Conservation (phyloP, 139 green algal species). For the Haematococcus lacustris region DNA sequence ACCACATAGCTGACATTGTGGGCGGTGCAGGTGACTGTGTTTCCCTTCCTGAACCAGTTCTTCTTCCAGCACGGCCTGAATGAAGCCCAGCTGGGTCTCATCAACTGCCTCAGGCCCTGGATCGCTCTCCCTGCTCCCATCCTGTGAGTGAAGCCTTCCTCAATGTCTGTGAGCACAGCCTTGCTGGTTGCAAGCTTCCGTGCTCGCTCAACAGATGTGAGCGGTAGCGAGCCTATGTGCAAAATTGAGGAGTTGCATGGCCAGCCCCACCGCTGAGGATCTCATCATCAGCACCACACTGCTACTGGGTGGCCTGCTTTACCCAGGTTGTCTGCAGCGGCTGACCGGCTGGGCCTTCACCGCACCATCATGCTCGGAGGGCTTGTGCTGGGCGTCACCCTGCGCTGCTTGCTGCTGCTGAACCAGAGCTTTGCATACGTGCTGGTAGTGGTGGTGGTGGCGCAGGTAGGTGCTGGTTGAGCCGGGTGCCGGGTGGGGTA, state of each 20-base stretch:
- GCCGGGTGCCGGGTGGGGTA: background rate
- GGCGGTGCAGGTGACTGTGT: background rate
- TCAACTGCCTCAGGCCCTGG: background rate
- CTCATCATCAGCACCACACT: background rate
- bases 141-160: background rate
- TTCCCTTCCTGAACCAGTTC: conserved; percentile 3
- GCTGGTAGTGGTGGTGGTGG: background rate
- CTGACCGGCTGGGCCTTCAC: background rate
- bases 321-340: background rate
- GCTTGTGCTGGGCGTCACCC: background rate
- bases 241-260: too few species aligned
- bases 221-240: background rate
- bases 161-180: too few species aligned
- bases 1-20: background rate
- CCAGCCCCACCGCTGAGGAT: background rate
- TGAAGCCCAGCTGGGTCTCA: background rate
- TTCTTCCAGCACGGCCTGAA: background rate
- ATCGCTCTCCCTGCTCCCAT: background rate
- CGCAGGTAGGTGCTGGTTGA: conserved; percentile 1
- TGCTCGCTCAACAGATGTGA: background rate
- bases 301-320: background rate
- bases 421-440: background rate
- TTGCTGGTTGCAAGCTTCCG: background rate
- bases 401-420: conserved; percentile 1
- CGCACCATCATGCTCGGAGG: background rate